These are phyloP conservation scores for Ceratobasidium sp. DNA, from an alignment of 1,284 basidiomycete genomes.

Conservation along the genomic window DNA sequence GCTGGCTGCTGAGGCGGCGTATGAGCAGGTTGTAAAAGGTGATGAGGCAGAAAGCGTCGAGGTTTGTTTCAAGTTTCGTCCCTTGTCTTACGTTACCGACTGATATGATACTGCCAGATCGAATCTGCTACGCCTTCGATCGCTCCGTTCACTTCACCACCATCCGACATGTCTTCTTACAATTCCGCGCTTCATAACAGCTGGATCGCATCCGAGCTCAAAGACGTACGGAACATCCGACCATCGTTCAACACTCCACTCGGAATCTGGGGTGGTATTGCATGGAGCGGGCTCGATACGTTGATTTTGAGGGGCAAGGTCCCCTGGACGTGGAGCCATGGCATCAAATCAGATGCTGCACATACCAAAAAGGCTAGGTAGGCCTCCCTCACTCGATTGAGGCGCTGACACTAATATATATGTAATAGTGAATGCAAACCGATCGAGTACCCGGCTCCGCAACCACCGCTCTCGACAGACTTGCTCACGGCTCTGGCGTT, in stretches of 20 bases:
- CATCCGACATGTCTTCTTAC: slow-evolving; percentile 77
- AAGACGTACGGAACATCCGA: slow-evolving; percentile 92
- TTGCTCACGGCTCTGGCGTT: slow-evolving; percentile 89
- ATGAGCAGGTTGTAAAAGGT: slow-evolving; percentile 56
- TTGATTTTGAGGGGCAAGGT: slow-evolving; percentile 85
- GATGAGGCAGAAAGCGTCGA: slow-evolving; percentile 46
- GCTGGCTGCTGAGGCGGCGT: slow-evolving; percentile 92
- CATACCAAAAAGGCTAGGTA: slow-evolving; percentile 72
- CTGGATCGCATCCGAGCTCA: slow-evolving; percentile 89
- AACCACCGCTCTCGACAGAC: slow-evolving; percentile 93
- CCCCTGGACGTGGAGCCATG: slow-evolving; percentile 91
- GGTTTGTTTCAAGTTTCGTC: background rate
- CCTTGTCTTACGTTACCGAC: background rate
- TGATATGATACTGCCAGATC: background rate
- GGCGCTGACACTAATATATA: background rate
- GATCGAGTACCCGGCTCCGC: slow-evolving; percentile 89
- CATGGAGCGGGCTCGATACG: slow-evolving; percentile 90
- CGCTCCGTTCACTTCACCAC: slow-evolving; percentile 15
- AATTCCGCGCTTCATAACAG: slow-evolving; percentile 76
- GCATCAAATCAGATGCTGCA: slow-evolving; percentile 67
- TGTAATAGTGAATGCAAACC: slow-evolving; percentile 67
- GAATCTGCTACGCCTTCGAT: slow-evolving; percentile 24
- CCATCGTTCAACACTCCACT: slow-evolving; percentile 89
- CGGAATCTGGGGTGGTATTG: slow-evolving; percentile 88
- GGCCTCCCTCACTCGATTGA: slow-evolving; percentile 35